Evolutionary conservation across 352 stramenopile species (phyloP), one percentile per base, ranked within the genome.

Genomic region (Phytophthora cajani): DNA sequence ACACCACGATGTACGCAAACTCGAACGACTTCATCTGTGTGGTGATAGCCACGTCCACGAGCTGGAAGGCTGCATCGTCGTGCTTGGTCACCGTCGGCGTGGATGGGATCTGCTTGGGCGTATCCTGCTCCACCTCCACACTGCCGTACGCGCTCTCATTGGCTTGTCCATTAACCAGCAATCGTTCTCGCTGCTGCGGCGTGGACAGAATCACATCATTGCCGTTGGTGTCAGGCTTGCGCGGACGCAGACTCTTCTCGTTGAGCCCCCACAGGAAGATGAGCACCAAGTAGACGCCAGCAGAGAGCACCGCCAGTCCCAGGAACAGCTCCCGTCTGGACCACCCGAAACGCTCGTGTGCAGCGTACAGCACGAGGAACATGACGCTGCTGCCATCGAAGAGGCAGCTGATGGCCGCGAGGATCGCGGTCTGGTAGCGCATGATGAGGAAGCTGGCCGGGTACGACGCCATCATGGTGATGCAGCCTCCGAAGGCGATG

Each of bases 401-500:
- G 12, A 93, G 69, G 50, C 87, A 94, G 52, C 84, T 92, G 54
- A 93, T 91, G 23, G 82, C 83, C 47, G 87, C 87, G 11, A 94
- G 83, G 58, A 93, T 91, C 16, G 81, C 86, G 7, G 85, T 92
- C 71, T 93, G 87, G 58, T 92, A 80, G 57, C 84, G 74, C 69
- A 91, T 78, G 51, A 91, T 75, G 23, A 93, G 74, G 69, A 94
- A 93, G 65, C 82, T 92, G 25, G 84, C 77, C 2, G 87, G 86
- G 59, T 86, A 94, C 42, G 82, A 91, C 55, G 81, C 56, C 85
- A 94, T 92, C 85, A 94, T 94, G 30, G 86, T 94, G 56, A 94
- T 83, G 64, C 78, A 89, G 3, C 87, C 87, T 19, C 87, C 87
- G 40, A 91, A 84, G 1, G 87, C 84, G 23, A 92, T 77, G 10